Base-by-base conservation (phyloP, 2,329 filamentous ascomycete genomes). In the Byssochlamys sp. region DNA sequence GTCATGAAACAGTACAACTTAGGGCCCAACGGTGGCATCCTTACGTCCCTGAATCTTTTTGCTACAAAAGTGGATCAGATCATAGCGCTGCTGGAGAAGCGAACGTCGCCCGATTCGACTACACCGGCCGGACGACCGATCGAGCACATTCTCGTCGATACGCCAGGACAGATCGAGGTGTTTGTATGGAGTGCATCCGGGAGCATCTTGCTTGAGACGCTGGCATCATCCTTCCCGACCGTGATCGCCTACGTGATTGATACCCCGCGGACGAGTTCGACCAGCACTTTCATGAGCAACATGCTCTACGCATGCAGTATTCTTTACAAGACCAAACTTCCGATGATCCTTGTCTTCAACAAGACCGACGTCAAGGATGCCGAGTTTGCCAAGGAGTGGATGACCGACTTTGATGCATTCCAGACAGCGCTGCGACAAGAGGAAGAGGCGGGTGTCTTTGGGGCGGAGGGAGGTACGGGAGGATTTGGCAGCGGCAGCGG, bases 1-100 rank as follows among this genome's bases (percentile, higher is more conserved):
- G 94, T 99, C 62, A 99, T 99, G 95, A 95, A 92, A 76, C 91
- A 97, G 76, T 97, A 96, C 75, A 96, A 96, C 70, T 83, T 99
- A 0, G 94, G 94, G 0, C 94, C 94, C 7, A 99, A 99, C 77
- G 94, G 94, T 55, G 95, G 91, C 52, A 99, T 99, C 68, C 78
- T 99, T 64, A 99, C 95, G 1, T 94, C 89, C 10, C 78, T 99
- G 53, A 99, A 99, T 72, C 83, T 99, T 27, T 99, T 99, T 73
- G 90, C 91, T 49, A 99, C 95, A 58, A 99, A 99, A 74, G 90
- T 99, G 61, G 95, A 99, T 68, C 94, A 99, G 75, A 89, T 99
- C 56, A 84, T 99, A 59, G 80, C 80, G 19, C 81, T 99, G 9
- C 79, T 99, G 2, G 94, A 99, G 77, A 97, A 96, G 80, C 85